These are phyloP conservation scores for Spergularia bocconei DNA, from an alignment of 148 eudicot species.

Conservation along the genomic window DNA sequence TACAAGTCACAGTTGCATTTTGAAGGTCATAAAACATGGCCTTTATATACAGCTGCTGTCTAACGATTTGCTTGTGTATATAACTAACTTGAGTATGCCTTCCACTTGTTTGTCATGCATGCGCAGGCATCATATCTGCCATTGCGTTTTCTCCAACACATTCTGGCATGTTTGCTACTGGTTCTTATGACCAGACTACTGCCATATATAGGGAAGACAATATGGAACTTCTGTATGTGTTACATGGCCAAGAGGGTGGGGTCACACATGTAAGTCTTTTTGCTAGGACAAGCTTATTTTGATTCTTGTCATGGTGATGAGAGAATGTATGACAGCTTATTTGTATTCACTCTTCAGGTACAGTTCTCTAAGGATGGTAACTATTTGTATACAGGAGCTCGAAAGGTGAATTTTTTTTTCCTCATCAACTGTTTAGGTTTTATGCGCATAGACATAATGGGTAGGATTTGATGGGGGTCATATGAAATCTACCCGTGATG, in stretches of 20 bases:
- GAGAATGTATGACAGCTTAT: conserved; percentile 6
- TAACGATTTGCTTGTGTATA: not conserved
- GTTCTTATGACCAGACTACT: conserved; percentile 83
- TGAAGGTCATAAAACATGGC: not conserved
- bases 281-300: not conserved
- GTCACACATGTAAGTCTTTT: conserved; percentile 80
- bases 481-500: not conserved
- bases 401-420: conserved; percentile 79
- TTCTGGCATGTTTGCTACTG: conserved; percentile 87
- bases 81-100: not conserved
- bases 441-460: not conserved
- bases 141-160: conserved; percentile 79
- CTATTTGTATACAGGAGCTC: conserved; percentile 87
- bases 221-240: conserved; percentile 82
- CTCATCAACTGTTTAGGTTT: not conserved
- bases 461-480: not conserved
- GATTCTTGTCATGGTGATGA: conserved; percentile 10
- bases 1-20: not conserved
- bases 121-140: conserved; percentile 83
- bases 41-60: not conserved
- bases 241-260: conserved; percentile 99
- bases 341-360: conserved; percentile 40
- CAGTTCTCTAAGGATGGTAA: conserved; percentile 98
- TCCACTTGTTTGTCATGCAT: conserved; percentile 21
- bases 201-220: conserved; percentile 89